A percentile compares a stretch with the other conserved stretches of the same genome.
Evolutionary conservation across 257 asterid genomes (phyloP).

Genomic region (Gentiana straminea): DNA sequence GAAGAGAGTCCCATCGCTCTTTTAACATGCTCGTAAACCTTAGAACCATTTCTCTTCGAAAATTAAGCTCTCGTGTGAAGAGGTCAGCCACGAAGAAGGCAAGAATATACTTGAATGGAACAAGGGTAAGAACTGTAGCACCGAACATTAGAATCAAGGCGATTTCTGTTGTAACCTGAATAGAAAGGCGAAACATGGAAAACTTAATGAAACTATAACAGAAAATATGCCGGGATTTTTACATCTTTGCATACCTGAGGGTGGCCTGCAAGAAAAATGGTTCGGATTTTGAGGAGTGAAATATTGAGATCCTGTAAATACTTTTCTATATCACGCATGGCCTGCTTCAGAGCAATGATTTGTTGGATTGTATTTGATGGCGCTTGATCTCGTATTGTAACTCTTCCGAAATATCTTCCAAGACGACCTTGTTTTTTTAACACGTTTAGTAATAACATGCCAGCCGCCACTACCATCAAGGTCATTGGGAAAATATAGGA

Average conservation of each 20-base stretch:
- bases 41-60: constrained; percentile 65
- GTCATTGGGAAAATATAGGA: constrained; percentile 57
- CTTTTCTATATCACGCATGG: constrained; percentile 84
- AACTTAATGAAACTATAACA: too few species aligned
- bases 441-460: constrained; percentile 77
- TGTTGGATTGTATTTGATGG: constrained; percentile 90
- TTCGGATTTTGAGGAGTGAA: constrained; percentile 69
- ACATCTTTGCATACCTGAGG: constrained; percentile 53
- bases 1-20: constrained; percentile 86
- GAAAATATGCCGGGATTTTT: too few species aligned
- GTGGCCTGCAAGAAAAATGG: constrained; percentile 78
- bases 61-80: constrained; percentile 82
- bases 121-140: constrained; percentile 44
- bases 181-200: neutral
- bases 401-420: constrained; percentile 84
- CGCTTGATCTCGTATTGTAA: constrained; percentile 87
- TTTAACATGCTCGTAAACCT: constrained; percentile 51
- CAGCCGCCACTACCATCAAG: constrained; percentile 61
- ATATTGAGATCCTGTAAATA: constrained; percentile 74
- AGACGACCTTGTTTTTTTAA: constrained; percentile 97
- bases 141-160: constrained; percentile 61
- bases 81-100: constrained; percentile 56
- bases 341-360: constrained; percentile 83
- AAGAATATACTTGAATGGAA: constrained; percentile 71
- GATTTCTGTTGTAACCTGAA: constrained; percentile 74